Evolutionary conservation across 2,329 filamentous ascomycete species (phyloP).

Genomic region (Neonectria faginata): DNA sequence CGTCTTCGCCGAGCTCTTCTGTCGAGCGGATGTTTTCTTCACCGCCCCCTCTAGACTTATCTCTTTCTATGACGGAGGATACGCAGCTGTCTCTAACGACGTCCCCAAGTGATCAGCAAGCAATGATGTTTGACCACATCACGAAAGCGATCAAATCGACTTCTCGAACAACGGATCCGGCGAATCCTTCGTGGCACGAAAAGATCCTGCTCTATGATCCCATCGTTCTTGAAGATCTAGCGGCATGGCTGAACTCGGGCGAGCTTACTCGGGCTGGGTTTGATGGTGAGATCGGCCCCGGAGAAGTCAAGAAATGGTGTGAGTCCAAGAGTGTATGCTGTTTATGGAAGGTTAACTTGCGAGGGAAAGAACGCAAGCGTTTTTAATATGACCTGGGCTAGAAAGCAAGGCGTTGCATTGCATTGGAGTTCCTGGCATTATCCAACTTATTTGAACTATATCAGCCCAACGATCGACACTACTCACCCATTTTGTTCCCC

Average conservation of each 20-base stretch:
- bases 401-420: slow-evolving; percentile 35
- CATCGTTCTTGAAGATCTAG: slow-evolving; percentile 86
- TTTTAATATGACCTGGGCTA: slow-evolving; percentile 41
- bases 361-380: slow-evolving; percentile 66
- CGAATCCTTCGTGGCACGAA: slow-evolving; percentile 81
- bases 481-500: slow-evolving; percentile 12
- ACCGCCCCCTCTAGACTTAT: slow-evolving; percentile 56
- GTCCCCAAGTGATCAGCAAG: slow-evolving; percentile 57
- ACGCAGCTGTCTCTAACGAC: slow-evolving; percentile 56
- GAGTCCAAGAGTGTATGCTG: slow-evolving; percentile 89
- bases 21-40: slow-evolving; percentile 58
- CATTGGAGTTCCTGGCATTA: slow-evolving; percentile 16
- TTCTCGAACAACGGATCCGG: slow-evolving; percentile 61
- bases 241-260: slow-evolving; percentile 83
- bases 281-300: slow-evolving; percentile 71
- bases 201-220: slow-evolving; percentile 96
- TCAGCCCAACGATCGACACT: slow-evolving; percentile 17
- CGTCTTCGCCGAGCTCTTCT: slow-evolving; percentile 51
- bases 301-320: slow-evolving; percentile 88
- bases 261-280: slow-evolving; percentile 72
- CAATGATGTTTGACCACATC: slow-evolving; percentile 63
- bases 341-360: slow-evolving; percentile 71
- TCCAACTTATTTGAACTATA: slow-evolving; percentile 7
- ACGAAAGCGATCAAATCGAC: slow-evolving; percentile 65
- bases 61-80: slow-evolving; percentile 58